These are phyloP conservation scores for Crithidia sp. DNA, from an alignment of 208 protist genomes.

Conservation along the genomic window DNA sequence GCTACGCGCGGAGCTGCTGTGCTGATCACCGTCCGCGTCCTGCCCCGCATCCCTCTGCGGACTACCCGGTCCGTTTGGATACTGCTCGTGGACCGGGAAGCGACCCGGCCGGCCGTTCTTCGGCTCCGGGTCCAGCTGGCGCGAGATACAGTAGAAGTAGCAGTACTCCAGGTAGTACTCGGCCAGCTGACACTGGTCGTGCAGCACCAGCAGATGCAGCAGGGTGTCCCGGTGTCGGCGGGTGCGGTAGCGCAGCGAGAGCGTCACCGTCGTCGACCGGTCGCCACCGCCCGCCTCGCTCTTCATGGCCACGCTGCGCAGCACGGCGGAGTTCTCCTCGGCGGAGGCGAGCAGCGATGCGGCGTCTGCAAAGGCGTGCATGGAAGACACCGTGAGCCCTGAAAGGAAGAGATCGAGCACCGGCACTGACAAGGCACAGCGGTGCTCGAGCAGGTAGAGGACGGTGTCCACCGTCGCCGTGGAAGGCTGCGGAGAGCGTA, in stretches of 20 bases:
- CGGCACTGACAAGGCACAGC: constrained; percentile 64
- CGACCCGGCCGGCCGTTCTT: constrained; percentile 37
- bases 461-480: constrained; percentile 63
- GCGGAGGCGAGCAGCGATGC: background rate
- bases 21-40: background rate
- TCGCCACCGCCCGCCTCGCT: constrained; percentile 7
- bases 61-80: background rate
- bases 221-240: constrained; percentile 61
- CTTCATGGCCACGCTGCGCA: constrained; percentile 26
- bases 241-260: constrained; percentile 48
- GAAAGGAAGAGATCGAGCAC: constrained; percentile 75
- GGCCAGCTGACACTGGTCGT: constrained; percentile 75
- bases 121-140: constrained; percentile 35
- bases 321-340: background rate
- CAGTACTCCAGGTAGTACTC: constrained; percentile 79
- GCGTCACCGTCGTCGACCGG: constrained; percentile 4
- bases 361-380: constrained; percentile 11
- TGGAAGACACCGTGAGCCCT: constrained; percentile 34
- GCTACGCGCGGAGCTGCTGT: background rate
- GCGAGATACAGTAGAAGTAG: constrained; percentile 53
- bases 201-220: constrained; percentile 80
- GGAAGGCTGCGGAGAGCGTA: constrained; percentile 74
- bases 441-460: constrained; percentile 66
- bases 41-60: background rate
- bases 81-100: constrained; percentile 28